Evolutionary conservation across 768 basidiomycete genomes (phyloP).

Genomic region (Leccinum subtestaceum): DNA sequence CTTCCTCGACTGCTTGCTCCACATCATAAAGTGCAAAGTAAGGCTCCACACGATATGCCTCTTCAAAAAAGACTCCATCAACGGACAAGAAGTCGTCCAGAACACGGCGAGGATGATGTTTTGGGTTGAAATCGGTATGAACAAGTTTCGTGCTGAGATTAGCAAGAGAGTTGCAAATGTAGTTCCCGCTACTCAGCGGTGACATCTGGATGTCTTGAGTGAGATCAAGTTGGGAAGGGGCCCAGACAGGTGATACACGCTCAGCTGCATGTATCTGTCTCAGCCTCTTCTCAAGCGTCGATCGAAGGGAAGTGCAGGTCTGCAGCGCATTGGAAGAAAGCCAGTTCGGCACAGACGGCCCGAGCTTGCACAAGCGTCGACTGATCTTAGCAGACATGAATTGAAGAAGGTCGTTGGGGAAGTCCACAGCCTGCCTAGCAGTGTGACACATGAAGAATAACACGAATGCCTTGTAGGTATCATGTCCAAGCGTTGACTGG

Average conservation of each 20-base stretch:
- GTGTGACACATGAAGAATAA: slow-evolving; percentile 36
- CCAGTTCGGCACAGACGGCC: slow-evolving; percentile 24
- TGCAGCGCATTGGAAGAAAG: slow-evolving; percentile 38
- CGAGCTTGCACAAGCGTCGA: slow-evolving; percentile 28
- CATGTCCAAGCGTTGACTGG: slow-evolving; percentile 2
- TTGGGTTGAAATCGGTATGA: not conserved
- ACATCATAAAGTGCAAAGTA: slow-evolving; percentile 33
- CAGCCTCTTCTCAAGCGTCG: slow-evolving; percentile 35
- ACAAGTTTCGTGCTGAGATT: not conserved
- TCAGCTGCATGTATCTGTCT: slow-evolving; percentile 27
- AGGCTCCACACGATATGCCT: slow-evolving; percentile 6
- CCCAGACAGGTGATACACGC: slow-evolving; percentile 30
- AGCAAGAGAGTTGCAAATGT: not conserved
- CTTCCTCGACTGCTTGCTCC: slow-evolving; percentile 31
- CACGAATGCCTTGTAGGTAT: slow-evolving; percentile 48
- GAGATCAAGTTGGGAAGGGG: slow-evolving; percentile 13
- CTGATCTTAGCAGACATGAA: slow-evolving; percentile 29
- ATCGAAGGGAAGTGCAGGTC: slow-evolving; percentile 26
- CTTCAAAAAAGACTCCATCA: slow-evolving; percentile 5
- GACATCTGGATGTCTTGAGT: not conserved
- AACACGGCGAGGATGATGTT: slow-evolving; percentile 4
- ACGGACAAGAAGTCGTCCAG: slow-evolving; percentile 1
- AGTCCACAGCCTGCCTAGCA: slow-evolving; percentile 16
- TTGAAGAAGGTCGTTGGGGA: slow-evolving; percentile 29
- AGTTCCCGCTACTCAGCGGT: not conserved